A percentile compares a stretch with the other conserved stretches of the same genome.
phyloP scores from a whole-genome alignment of 768 basidiomycete genomes.

The Suillus alpinus region DNA sequence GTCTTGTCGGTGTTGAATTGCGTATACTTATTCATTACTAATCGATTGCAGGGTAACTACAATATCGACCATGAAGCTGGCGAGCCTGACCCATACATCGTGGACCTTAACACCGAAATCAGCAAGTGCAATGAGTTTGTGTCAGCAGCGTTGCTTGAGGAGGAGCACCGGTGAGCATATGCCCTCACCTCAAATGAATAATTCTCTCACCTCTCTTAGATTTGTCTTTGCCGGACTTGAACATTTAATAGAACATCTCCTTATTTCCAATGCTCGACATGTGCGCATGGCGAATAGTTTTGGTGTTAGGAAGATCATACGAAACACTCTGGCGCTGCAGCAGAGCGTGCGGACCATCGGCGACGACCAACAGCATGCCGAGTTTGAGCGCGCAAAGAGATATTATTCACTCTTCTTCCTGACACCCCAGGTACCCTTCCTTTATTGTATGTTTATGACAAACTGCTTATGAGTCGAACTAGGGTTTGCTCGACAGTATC shows the following conservation, averaged over 20 bases:
- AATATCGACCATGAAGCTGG: conserved; percentile 74
- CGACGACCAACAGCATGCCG: conserved; percentile 54
- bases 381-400: conserved; percentile 71
- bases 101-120: conserved; percentile 82
- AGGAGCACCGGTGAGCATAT: conserved; percentile 62
- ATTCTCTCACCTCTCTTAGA: conserved; percentile 38
- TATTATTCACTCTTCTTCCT: conserved; percentile 81
- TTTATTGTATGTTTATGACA: conserved; percentile 3
- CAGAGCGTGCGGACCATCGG: conserved; percentile 83
- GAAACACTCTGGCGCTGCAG: conserved; percentile 89
- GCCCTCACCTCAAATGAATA: background rate
- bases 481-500: conserved; percentile 80
- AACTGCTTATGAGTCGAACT: background rate
- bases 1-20: conserved; percentile 49
- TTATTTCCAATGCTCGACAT: conserved; percentile 72
- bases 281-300: conserved; percentile 67
- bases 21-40: conserved; percentile 6
- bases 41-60: conserved; percentile 70
- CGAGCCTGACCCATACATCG: conserved; percentile 89
- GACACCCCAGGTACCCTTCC: conserved; percentile 60
- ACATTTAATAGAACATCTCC: conserved; percentile 76
- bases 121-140: conserved; percentile 72
- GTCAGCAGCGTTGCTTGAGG: conserved; percentile 55
- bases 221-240: conserved; percentile 88
- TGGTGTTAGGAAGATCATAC: conserved; percentile 83